A percentile compares a stretch with the other conserved stretches of the same genome.
phyloP scores from a whole-genome alignment of 192 early-diverging fungal genomes.

The Lobosporangium transversale region DNA sequence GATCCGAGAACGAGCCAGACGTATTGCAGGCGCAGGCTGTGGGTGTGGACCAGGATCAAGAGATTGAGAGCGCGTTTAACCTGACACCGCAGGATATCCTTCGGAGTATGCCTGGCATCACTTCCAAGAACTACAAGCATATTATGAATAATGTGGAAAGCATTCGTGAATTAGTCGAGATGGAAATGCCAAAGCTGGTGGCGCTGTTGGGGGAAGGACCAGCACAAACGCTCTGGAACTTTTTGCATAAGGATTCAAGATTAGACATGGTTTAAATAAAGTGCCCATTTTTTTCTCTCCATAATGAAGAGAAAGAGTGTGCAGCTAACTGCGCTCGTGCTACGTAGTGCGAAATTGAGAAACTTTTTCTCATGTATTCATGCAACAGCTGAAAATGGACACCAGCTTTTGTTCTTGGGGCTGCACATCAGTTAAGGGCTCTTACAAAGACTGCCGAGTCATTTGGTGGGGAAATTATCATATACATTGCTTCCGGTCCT shows the following conservation, averaged over 20 bases:
- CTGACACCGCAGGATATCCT: slow-evolving; percentile 82
- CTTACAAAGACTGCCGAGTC: too few relatives aligned
- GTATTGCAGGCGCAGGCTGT: slow-evolving; percentile 70
- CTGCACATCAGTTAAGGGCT: too few relatives aligned
- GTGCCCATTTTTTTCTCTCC: too few relatives aligned
- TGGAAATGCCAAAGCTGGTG: slow-evolving; percentile 57
- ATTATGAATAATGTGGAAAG: slow-evolving; percentile 76
- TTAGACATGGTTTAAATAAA: slow-evolving; percentile 17
- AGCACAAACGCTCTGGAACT: slow-evolving; percentile 69
- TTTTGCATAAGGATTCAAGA: slow-evolving; percentile 63
- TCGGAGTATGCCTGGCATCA: slow-evolving; percentile 89
- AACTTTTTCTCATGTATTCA: too few relatives aligned
- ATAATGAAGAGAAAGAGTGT: too few relatives aligned
- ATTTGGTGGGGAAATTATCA: too few relatives aligned
- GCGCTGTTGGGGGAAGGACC: slow-evolving; percentile 71
- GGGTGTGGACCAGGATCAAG: slow-evolving; percentile 72
- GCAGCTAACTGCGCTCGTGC: too few relatives aligned
- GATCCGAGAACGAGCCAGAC: slow-evolving; percentile 81
- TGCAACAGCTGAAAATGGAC: too few relatives aligned
- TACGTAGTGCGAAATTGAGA: too few relatives aligned
- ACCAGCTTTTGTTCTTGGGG: too few relatives aligned
- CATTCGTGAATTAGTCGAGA: slow-evolving; percentile 69
- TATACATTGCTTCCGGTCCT: too few relatives aligned
- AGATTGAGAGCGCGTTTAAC: slow-evolving; percentile 73
- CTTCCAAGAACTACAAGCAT: slow-evolving; percentile 76